Conservation (phyloP, 805 yeast species). For the Allodekkera sacchari region DNA sequence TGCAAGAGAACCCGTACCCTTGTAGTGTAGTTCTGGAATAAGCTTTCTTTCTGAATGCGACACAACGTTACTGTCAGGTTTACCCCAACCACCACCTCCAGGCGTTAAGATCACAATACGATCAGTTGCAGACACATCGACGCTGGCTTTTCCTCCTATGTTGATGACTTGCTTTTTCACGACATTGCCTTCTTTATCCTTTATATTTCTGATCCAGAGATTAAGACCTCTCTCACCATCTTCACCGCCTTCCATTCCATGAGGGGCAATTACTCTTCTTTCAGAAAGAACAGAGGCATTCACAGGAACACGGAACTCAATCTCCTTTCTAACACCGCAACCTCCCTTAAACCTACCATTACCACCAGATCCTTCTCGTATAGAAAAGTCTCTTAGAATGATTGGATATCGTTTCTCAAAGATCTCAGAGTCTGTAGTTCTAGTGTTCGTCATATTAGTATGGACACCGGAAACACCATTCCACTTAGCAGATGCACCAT, state of each 20-base stretch:
- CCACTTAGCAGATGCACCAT: constrained; percentile 83
- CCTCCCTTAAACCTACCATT: constrained; percentile 69
- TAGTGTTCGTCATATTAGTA: constrained; percentile 88
- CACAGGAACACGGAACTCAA: constrained; percentile 67
- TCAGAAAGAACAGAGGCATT: constrained; percentile 80
- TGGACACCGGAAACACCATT: constrained; percentile 86
- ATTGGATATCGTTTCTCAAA: constrained; percentile 87
- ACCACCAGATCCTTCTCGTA: constrained; percentile 77
- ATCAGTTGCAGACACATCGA: constrained; percentile 52
- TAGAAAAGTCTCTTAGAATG: constrained; percentile 58
- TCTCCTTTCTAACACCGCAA: constrained; percentile 76
- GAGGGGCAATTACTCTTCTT: constrained; percentile 77
- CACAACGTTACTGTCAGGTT: constrained; percentile 4
- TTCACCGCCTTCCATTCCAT: constrained; percentile 78
- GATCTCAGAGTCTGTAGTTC: constrained; percentile 86
- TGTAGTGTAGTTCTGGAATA: constrained; percentile 8
- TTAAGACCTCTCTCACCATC: constrained; percentile 70
- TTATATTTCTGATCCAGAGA: constrained; percentile 32
- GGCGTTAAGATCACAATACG: constrained; percentile 64
- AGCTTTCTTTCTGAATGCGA: constrained; percentile 5
- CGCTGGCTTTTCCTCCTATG: constrained; percentile 68
- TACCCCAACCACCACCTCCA: constrained; percentile 82
- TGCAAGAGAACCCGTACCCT: constrained; percentile 25
- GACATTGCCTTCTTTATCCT: constrained; percentile 22
- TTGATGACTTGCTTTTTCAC: constrained; percentile 32